Evolutionary conservation across 2,329 filamentous ascomycete species (phyloP).

Genomic region (Myriosclerotinia scirpicola): DNA sequence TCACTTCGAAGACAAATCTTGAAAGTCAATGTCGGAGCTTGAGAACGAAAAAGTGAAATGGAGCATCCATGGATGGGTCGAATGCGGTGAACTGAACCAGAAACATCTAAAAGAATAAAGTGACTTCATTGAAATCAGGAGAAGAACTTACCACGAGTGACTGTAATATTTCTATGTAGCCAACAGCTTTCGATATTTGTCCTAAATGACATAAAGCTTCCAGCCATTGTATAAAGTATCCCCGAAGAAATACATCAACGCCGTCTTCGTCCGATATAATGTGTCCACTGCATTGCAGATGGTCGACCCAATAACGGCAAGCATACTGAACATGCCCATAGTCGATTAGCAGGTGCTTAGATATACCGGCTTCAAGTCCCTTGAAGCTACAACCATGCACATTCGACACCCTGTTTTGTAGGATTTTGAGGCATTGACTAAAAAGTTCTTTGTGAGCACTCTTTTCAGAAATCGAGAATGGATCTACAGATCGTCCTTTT

Average conservation of each 20-base stretch:
- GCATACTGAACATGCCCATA: conserved; percentile 21
- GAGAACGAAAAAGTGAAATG: background rate
- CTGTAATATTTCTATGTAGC: conserved; percentile 1
- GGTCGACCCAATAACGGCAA: conserved; percentile 27
- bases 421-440: background rate
- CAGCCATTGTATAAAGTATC: conserved; percentile 42
- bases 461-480: conserved; percentile 27
- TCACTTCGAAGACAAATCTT: background rate
- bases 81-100: background rate
- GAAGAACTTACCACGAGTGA: conserved; percentile 5
- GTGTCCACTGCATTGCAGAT: conserved; percentile 35
- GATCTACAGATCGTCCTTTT: conserved; percentile 31
- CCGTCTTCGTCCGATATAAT: conserved; percentile 5
- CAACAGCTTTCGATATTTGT: background rate
- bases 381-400: background rate
- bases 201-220: conserved; percentile 32
- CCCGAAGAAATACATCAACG: conserved; percentile 36
- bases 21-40: background rate
- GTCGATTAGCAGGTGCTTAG: background rate
- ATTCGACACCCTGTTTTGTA: background rate
- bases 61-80: too few relatives aligned
- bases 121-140: background rate
- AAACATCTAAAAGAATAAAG: background rate
- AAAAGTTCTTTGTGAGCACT: background rate
- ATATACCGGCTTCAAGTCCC: background rate